Conservation (phyloP, 495 filamentous ascomycete genomes). For the Neurospora pannonica region DNA sequence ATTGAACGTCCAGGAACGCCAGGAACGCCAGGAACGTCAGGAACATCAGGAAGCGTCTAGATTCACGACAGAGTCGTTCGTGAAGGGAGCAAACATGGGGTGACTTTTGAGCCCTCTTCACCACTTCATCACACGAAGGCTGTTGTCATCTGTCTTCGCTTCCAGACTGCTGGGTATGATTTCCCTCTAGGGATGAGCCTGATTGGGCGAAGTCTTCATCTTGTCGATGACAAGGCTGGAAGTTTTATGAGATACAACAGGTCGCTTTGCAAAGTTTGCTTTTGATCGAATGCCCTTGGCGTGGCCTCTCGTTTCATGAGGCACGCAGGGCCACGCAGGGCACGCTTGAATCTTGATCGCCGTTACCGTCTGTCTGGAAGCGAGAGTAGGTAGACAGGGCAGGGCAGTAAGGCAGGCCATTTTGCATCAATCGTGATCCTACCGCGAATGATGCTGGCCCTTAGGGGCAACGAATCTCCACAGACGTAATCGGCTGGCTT, state of each 20-base stretch:
- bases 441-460: background rate
- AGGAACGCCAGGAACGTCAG: background rate
- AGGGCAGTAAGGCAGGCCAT: background rate
- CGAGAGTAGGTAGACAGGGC: background rate
- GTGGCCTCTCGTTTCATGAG: background rate
- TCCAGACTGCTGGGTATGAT: background rate
- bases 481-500: background rate
- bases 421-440: background rate
- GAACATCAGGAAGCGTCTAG: background rate
- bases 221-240: background rate
- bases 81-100: background rate
- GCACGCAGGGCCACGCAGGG: background rate
- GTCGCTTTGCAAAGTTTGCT: background rate
- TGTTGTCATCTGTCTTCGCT: background rate
- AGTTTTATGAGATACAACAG: background rate
- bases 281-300: background rate
- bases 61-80: background rate
- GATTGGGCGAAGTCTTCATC: background rate
- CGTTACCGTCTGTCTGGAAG: background rate
- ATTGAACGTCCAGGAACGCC: background rate
- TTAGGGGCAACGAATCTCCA: background rate
- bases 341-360: background rate
- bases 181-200: background rate
- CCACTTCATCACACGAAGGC: background rate
- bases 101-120: background rate